phyloP scores from a whole-genome alignment of 192 early-diverging fungal genomes.

The Backusella macrospora region DNA sequence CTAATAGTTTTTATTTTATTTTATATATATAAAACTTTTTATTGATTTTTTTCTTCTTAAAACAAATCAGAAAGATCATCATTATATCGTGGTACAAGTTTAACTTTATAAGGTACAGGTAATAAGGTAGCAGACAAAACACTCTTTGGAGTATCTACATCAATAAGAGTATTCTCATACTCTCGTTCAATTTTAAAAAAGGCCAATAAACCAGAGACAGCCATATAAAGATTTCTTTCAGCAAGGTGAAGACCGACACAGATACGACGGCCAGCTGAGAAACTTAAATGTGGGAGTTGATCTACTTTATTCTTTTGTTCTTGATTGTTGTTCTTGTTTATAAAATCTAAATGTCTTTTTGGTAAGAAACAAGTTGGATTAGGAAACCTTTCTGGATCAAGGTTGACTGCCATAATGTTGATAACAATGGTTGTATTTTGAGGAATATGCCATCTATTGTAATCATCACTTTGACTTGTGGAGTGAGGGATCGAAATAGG shows the following conservation, averaged over 20 bases:
- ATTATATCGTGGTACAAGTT: conserved; percentile 30
- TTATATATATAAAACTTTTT: not conserved
- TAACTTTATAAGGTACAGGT: conserved; percentile 32
- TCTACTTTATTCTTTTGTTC: conserved; percentile 17
- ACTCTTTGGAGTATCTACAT: conserved; percentile 21
- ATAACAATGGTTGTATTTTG: conserved; percentile 53
- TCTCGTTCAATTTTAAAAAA: conserved; percentile 33
- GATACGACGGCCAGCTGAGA: conserved; percentile 40
- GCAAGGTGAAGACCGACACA: conserved; percentile 46
- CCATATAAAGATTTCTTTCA: conserved; percentile 38
- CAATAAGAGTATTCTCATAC: not conserved
- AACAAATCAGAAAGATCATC: conserved; percentile 6
- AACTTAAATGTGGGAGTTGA: conserved; percentile 36
- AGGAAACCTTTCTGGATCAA: conserved; percentile 41
- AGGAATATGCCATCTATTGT: conserved; percentile 53
- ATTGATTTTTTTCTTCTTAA: not conserved
- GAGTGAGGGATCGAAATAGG: conserved; percentile 41
- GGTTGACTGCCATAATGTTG: conserved; percentile 59
- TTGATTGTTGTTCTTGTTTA: not conserved
- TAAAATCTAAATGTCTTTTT: conserved; percentile 45
- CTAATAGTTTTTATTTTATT: not conserved
- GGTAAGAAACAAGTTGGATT: conserved; percentile 55
- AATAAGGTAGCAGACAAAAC: conserved; percentile 21
- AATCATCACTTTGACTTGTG: conserved; percentile 35
- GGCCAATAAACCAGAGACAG: conserved; percentile 20